phyloP scores from a whole-genome alignment of 2,329 filamentous ascomycete genomes.

The Tolypocladium endophyticum region DNA sequence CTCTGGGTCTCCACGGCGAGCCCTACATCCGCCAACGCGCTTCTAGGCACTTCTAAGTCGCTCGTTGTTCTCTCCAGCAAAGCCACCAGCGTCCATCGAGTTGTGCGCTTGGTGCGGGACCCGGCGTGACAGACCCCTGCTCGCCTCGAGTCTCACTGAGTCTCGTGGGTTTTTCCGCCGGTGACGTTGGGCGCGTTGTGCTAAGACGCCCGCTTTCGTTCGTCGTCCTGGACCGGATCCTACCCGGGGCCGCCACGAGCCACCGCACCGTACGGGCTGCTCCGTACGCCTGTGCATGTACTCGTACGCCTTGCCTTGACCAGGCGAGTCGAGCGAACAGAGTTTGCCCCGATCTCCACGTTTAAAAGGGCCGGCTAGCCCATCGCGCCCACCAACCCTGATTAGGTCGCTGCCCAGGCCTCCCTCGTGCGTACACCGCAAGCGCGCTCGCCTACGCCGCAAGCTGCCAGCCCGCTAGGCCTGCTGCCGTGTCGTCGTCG shows the following conservation, averaged over 20 bases:
- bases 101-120: neutral
- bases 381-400: neutral
- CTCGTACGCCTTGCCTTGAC: neutral
- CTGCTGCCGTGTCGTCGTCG: neutral
- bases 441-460: neutral
- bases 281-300: neutral
- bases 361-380: slow-evolving; percentile 3
- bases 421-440: neutral
- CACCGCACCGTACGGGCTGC: neutral
- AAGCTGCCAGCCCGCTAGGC: neutral
- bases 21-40: neutral
- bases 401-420: neutral
- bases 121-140: neutral
- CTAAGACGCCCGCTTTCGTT: neutral
- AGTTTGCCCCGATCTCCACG: slow-evolving; percentile 8
- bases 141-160: neutral
- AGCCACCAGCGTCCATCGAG: neutral
- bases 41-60: neutral
- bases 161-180: neutral
- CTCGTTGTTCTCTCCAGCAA: neutral
- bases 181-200: neutral
- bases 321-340: slow-evolving; percentile 5
- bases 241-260: neutral
- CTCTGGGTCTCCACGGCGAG: neutral
- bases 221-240: neutral